phyloP scores from a whole-genome alignment of 768 basidiomycete genomes.

The Daedaleopsis sinensis region DNA sequence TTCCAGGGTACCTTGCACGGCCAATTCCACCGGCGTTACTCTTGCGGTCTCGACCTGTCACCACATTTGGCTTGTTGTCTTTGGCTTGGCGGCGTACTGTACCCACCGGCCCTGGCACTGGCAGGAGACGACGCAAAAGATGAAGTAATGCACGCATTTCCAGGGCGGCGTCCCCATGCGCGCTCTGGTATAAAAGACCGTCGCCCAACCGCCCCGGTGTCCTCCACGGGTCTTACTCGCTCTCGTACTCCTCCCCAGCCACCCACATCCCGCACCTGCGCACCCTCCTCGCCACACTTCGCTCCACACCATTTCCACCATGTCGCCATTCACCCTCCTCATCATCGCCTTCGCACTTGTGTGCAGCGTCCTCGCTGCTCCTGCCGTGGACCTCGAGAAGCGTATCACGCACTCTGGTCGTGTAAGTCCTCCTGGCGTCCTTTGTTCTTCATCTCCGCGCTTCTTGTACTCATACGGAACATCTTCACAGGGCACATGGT shows the following conservation, averaged over 20 bases:
- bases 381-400: constrained; percentile 54
- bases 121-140: constrained; percentile 1
- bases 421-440: constrained; percentile 42
- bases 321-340: constrained; percentile 43
- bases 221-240: constrained; percentile 31
- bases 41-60: background rate
- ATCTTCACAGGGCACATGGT: constrained; percentile 65
- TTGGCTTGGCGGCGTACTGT: constrained; percentile 5
- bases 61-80: background rate
- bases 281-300: constrained; percentile 15
- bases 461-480: background rate
- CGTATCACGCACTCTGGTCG: constrained; percentile 56
- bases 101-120: background rate
- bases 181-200: constrained; percentile 26
- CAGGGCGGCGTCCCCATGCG: constrained; percentile 6
- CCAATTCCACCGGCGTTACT: background rate
- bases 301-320: constrained; percentile 26
- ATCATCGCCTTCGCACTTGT: constrained; percentile 44
- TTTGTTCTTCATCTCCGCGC: background rate
- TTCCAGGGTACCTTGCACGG: constrained; percentile 5
- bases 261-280: constrained; percentile 11
- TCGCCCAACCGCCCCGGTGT: background rate
- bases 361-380: constrained; percentile 47
- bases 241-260: constrained; percentile 17
- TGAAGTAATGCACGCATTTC: constrained; percentile 19